A percentile compares a stretch with the other conserved stretches of the same genome.
Conservation (phyloP, 1,139 yeast species). For the Protomyces inundatus region DNA sequence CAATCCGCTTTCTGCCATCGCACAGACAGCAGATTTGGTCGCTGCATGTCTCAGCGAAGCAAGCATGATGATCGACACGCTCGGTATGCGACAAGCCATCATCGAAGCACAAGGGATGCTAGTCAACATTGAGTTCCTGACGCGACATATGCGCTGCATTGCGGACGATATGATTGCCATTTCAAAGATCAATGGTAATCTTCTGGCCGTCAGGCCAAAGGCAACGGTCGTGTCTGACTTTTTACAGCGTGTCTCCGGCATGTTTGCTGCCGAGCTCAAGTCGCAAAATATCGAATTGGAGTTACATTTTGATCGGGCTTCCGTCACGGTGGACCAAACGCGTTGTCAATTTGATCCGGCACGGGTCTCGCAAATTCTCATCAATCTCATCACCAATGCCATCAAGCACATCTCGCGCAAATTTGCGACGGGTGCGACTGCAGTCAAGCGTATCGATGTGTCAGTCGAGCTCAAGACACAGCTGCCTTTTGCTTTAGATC, state of each 20-base stretch:
- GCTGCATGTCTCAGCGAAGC: not conserved
- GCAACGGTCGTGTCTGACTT: too few relatives aligned
- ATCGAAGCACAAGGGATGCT: not conserved
- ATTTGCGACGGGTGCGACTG: not conserved
- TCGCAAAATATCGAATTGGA: too few relatives aligned
- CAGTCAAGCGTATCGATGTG: not conserved
- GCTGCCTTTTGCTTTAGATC: not conserved
- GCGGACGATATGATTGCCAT: slow-evolving; percentile 31
- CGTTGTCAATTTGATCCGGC: not conserved
- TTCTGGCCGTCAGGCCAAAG: slow-evolving; percentile 30
- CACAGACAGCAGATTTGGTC: slow-evolving; percentile 27
- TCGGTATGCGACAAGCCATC: not conserved
- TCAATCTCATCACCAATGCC: slow-evolving; percentile 20
- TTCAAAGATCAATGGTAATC: slow-evolving; percentile 31
- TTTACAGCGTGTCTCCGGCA: too few relatives aligned
- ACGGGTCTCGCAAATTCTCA: slow-evolving; percentile 14
- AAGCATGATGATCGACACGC: not conserved
- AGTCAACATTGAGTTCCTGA: slow-evolving; percentile 31
- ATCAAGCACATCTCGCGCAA: slow-evolving; percentile 4
- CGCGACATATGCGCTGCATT: slow-evolving; percentile 31
- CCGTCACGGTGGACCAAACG: not conserved
- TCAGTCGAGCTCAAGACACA: not conserved
- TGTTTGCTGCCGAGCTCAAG: too few relatives aligned
- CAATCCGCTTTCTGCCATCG: slow-evolving; percentile 30
- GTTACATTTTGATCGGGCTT: not conserved